Percentiles rank a stretch among this genome's conserved stretches.
These are phyloP conservation scores for Viridothelium virens DNA, from an alignment of 495 filamentous ascomycete genomes.

Conservation along the genomic window DNA sequence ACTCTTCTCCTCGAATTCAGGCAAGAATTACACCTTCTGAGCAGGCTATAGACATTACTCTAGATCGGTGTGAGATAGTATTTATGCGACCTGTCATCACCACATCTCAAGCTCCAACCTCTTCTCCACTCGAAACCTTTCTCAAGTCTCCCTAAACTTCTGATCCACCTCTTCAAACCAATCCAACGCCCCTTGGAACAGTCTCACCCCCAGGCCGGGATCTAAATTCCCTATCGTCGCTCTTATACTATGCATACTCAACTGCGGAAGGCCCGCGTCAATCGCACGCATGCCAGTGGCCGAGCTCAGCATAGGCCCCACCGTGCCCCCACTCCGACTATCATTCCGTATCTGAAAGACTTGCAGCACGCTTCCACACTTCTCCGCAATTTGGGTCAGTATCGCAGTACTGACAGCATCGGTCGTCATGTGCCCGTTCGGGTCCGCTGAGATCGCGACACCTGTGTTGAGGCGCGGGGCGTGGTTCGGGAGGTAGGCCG, in stretches of 20 bases:
- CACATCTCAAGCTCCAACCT: no score
- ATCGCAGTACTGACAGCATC: constrained; percentile 74
- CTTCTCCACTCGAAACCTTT: not conserved
- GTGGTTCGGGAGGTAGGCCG: constrained; percentile 74
- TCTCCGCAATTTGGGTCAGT: constrained; percentile 64
- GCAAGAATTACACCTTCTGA: no score
- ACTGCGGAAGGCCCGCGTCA: constrained; percentile 84
- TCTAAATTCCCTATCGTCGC: constrained; percentile 83
- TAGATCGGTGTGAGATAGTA: no score
- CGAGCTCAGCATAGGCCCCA: constrained; percentile 83
- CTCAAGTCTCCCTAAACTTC: constrained; percentile 54
- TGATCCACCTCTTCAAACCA: constrained; percentile 78
- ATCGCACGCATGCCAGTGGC: constrained; percentile 76
- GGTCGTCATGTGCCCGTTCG: constrained; percentile 88
- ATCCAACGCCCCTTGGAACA: constrained; percentile 87
- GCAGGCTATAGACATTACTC: no score
- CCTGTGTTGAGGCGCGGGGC: constrained; percentile 85
- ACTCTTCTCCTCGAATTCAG: no score
- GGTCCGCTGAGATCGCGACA: constrained; percentile 73
- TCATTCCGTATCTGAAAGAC: constrained; percentile 95
- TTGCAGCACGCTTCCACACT: constrained; percentile 62
- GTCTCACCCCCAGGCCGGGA: constrained; percentile 77
- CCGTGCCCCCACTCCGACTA: constrained; percentile 76
- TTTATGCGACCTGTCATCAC: no score
- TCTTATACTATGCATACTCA: constrained; percentile 91